Percentiles rank a stretch among this genome's conserved stretches.
These are phyloP conservation scores for Delonix regia DNA, from an alignment of 306 rosid genomes.

Conservation along the genomic window DNA sequence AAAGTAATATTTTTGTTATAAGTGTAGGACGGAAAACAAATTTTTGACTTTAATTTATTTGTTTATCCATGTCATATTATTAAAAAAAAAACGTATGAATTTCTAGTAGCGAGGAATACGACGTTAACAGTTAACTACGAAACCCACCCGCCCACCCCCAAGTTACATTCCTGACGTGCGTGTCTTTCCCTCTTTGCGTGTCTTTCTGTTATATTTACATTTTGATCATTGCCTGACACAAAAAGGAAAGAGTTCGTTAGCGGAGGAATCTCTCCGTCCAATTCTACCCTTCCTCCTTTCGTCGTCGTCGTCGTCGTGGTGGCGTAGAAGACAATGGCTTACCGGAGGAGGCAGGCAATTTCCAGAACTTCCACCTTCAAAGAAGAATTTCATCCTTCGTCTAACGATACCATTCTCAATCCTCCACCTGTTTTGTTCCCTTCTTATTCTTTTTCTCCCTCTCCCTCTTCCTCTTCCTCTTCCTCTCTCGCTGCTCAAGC, in stretches of 20 bases:
- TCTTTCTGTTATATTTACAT: not conserved
- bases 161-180: too few species aligned
- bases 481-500: constrained; percentile 80
- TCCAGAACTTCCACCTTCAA: constrained; percentile 78
- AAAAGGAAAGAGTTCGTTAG: constrained; percentile 45
- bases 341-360: constrained; percentile 82
- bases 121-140: not conserved
- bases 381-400: constrained; percentile 65
- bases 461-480: constrained; percentile 33
- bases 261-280: constrained; percentile 19
- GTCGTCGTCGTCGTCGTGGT: not conserved
- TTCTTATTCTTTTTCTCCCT: constrained; percentile 20
- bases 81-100: too few species aligned
- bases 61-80: too few species aligned
- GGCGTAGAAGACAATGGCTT: constrained; percentile 61
- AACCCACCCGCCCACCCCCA: not conserved
- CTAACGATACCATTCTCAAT: constrained; percentile 31
- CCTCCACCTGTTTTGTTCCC: constrained; percentile 25
- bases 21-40: too few species aligned
- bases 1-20: too few species aligned
- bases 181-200: too few species aligned
- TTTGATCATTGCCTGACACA: not conserved
- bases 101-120: not conserved
- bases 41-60: too few species aligned
- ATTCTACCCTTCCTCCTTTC: not conserved